Conservation (phyloP, 371 early-diverging fungal species). For the Smittium mucronatum region DNA sequence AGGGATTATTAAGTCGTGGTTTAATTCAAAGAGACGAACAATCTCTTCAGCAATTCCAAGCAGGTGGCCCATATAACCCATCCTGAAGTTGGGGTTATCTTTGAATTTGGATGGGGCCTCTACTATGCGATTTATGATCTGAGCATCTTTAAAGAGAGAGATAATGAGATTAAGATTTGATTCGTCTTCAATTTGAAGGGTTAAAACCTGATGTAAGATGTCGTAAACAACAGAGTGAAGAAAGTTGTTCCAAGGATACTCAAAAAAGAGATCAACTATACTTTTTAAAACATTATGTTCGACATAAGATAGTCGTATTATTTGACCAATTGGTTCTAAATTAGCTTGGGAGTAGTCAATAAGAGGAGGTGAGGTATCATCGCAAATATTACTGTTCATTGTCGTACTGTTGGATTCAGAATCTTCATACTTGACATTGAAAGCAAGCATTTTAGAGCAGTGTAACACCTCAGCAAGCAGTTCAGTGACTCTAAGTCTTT, state of each 20-base stretch:
- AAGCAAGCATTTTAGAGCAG: constrained; percentile 64
- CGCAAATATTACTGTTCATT: neutral
- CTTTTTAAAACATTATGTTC: constrained; percentile 44
- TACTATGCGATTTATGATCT: constrained; percentile 60
- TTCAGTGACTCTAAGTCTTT: constrained; percentile 84
- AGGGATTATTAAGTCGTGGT: constrained; percentile 39
- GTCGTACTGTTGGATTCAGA: neutral
- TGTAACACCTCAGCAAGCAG: constrained; percentile 89
- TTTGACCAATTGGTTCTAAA: constrained; percentile 43
- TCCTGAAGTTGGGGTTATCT: constrained; percentile 46
- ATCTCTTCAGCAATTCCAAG: constrained; percentile 92
- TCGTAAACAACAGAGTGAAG: constrained; percentile 91
- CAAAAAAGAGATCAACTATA: constrained; percentile 62
- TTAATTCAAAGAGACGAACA: constrained; percentile 66
- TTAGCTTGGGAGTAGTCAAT: neutral
- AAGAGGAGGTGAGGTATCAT: neutral
- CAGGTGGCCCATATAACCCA: constrained; percentile 95
- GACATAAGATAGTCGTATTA: constrained; percentile 49
- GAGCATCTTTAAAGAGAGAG: constrained; percentile 69
- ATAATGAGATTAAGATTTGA: constrained; percentile 51
- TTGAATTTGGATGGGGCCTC: constrained; percentile 61
- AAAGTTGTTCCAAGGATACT: constrained; percentile 87
- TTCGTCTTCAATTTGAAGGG: constrained; percentile 54
- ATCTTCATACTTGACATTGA: constrained; percentile 33
- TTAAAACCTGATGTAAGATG: constrained; percentile 87